Conservation (phyloP, 2,329 filamentous ascomycete species). For the Helotiales sp. region DNA sequence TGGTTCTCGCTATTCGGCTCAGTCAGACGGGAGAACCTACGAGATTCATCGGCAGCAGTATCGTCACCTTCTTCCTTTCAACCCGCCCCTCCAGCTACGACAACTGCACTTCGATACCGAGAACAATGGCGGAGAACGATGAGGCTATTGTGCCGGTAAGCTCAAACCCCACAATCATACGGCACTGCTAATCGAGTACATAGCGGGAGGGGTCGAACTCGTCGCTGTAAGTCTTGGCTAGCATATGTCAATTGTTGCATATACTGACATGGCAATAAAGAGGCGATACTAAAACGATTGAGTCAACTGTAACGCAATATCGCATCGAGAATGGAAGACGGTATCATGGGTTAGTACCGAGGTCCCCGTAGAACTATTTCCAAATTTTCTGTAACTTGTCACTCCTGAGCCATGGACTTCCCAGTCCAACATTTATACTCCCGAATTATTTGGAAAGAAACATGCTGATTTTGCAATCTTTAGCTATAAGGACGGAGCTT, state of each 20-base stretch:
- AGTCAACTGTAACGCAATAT: slow-evolving; percentile 31
- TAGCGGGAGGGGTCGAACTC: slow-evolving; percentile 5
- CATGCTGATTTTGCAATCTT: too few relatives aligned
- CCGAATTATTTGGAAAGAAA: too few relatives aligned
- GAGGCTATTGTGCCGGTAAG: slow-evolving; percentile 11
- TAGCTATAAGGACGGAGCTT: slow-evolving; percentile 45
- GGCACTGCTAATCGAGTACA: background rate
- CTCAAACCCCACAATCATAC: background rate
- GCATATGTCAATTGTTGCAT: background rate
- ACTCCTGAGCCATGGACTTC: too few relatives aligned
- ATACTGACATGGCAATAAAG: background rate
- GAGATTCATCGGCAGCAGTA: background rate
- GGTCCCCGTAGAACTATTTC: too few relatives aligned
- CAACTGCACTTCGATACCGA: background rate
- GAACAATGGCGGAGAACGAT: slow-evolving; percentile 2
- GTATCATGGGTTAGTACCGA: slow-evolving; percentile 50
- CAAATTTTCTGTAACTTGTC: too few relatives aligned
- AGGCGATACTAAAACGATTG: slow-evolving; percentile 36
- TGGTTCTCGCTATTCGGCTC: background rate
- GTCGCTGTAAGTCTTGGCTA: slow-evolving; percentile 6
- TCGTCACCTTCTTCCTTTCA: background rate
- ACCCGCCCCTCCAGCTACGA: background rate
- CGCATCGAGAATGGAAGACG: slow-evolving; percentile 47
- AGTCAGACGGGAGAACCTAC: too few relatives aligned
- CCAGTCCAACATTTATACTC: too few relatives aligned